phyloP scores from a whole-genome alignment of 2,329 filamentous ascomycete species.

The Aspergillus viridinutans region DNA sequence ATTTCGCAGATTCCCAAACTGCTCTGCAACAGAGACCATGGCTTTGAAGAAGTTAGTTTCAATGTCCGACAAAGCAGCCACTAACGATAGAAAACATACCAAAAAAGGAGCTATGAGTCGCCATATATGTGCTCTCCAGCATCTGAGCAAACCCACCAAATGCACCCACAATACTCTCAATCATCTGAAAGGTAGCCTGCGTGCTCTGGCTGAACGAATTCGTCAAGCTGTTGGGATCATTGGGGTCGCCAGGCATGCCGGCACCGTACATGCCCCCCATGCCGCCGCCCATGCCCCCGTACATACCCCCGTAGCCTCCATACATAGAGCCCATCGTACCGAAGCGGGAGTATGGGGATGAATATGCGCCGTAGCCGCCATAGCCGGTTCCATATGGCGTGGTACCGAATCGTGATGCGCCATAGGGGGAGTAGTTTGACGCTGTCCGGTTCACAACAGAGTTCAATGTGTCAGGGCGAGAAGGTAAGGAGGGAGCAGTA shows the following conservation, averaged over 20 bases:
- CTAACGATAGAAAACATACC: conserved; percentile 54
- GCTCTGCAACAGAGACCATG: conserved; percentile 97
- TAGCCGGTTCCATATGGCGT: conserved; percentile 45
- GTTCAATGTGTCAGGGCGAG: conserved; percentile 72
- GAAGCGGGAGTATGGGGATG: conserved; percentile 54
- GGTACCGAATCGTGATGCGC: conserved; percentile 53
- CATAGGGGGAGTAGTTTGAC: conserved; percentile 69
- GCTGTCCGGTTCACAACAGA: conserved; percentile 84
- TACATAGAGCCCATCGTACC: conserved; percentile 44
- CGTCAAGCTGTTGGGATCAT: conserved; percentile 91
- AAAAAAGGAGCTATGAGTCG: conserved; percentile 97
- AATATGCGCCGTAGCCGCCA: conserved; percentile 49
- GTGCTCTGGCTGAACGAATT: conserved; percentile 93
- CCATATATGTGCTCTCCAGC: conserved; percentile 99
- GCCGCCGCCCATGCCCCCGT: conserved; percentile 46
- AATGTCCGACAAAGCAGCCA: background rate
- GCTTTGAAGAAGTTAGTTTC: conserved; percentile 50
- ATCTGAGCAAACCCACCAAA: conserved; percentile 99
- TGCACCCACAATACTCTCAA: conserved; percentile 92
- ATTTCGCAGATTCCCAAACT: conserved; percentile 88
- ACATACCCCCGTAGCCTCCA: conserved; percentile 44
- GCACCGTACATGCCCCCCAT: conserved; percentile 48
- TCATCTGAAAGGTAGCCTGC: conserved; percentile 94
- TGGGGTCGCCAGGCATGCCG: conserved; percentile 61
- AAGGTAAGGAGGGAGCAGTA: conserved; percentile 67